phyloP scores from a whole-genome alignment of 2,329 filamentous ascomycete species.

The Zasmidium angulare region DNA sequence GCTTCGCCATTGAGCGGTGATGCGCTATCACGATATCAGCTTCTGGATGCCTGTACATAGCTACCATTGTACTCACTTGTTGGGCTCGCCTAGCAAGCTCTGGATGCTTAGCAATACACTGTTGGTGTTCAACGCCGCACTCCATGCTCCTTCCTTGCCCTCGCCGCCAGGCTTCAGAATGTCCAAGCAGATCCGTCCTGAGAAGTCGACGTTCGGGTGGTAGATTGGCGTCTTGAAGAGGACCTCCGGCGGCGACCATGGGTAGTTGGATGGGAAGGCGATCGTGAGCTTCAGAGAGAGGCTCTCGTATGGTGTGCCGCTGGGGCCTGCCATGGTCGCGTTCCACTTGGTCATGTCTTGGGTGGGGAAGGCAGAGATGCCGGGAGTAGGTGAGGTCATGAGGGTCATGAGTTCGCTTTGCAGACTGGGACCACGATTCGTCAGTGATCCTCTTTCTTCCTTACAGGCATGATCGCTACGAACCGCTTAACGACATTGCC shows the following conservation, averaged over 20 bases:
- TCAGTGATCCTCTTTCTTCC: conserved; percentile 4
- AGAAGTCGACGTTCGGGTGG: conserved; percentile 98
- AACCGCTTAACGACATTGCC: conserved; percentile 52
- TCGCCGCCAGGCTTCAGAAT: conserved; percentile 69
- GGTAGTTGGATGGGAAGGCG: conserved; percentile 87
- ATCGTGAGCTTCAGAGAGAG: conserved; percentile 92
- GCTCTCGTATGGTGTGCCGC: conserved; percentile 85
- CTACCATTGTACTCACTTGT: conserved; percentile 71
- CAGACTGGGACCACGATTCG: conserved; percentile 56
- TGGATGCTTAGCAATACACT: conserved; percentile 91
- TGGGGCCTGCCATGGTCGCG: conserved; percentile 87
- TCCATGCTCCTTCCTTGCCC: conserved; percentile 77
- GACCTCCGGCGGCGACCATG: conserved; percentile 85
- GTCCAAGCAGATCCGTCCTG: conserved; percentile 92
- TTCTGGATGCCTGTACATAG: not conserved
- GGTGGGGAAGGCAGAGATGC: conserved; percentile 91
- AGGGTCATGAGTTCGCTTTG: conserved; percentile 98
- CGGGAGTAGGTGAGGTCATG: conserved; percentile 91
- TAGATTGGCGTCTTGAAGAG: conserved; percentile 99
- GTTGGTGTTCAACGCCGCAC: conserved; percentile 93
- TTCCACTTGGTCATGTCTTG: conserved; percentile 92
- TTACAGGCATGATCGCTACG: conserved; percentile 4
- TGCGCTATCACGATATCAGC: conserved; percentile 56
- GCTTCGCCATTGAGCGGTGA: conserved; percentile 95
- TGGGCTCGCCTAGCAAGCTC: conserved; percentile 92